Evolutionary conservation across 768 basidiomycete genomes (phyloP).

Genomic region (Tylopilus cervinicoccineus): DNA sequence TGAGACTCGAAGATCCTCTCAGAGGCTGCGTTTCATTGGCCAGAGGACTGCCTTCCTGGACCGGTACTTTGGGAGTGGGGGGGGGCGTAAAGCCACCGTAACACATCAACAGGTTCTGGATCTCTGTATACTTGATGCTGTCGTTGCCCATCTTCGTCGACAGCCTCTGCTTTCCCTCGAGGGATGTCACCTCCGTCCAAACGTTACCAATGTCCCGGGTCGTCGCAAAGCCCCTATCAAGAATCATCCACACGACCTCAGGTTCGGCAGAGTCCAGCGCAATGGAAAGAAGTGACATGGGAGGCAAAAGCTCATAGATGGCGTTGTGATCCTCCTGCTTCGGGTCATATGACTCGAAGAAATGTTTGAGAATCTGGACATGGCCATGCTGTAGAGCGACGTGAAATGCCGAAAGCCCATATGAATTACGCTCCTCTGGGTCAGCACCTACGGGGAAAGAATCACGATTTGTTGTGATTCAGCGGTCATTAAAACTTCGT

Average conservation of each 20-base stretch:
- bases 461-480: slow-evolving; percentile 16
- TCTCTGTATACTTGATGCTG: slow-evolving; percentile 42
- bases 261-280: slow-evolving; percentile 61
- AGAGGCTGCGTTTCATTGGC: slow-evolving; percentile 13
- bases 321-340: slow-evolving; percentile 44
- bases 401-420: slow-evolving; percentile 63
- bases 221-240: slow-evolving; percentile 53
- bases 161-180: slow-evolving; percentile 25
- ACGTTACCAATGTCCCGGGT: slow-evolving; percentile 46
- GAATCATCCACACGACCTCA: slow-evolving; percentile 59
- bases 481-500: slow-evolving; percentile 21
- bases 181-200: slow-evolving; percentile 47
- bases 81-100: slow-evolving; percentile 51
- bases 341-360: slow-evolving; percentile 59
- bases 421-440: slow-evolving; percentile 61
- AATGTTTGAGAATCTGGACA: slow-evolving; percentile 50
- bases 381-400: slow-evolving; percentile 53
- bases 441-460: slow-evolving; percentile 54
- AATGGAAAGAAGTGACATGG: slow-evolving; percentile 47
- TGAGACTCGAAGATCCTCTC: slow-evolving; percentile 6
- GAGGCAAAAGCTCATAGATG: slow-evolving; percentile 43
- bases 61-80: slow-evolving; percentile 26
- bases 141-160: slow-evolving; percentile 25
- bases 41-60: slow-evolving; percentile 8
- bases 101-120: slow-evolving; percentile 48